Conservation (phyloP, 768 basidiomycete genomes). For the Astraeus odoratus region DNA sequence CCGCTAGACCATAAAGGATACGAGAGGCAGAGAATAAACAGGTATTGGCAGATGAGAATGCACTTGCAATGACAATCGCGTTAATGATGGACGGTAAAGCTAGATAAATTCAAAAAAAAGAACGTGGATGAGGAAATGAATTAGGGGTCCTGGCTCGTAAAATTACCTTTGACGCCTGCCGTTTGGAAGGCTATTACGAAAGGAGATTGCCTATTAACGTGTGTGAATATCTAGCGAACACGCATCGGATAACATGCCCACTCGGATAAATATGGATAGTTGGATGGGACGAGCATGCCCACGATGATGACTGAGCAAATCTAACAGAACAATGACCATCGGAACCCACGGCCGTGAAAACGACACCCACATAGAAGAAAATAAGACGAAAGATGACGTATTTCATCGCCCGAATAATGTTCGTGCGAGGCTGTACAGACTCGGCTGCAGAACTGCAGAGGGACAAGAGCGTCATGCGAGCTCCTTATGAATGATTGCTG, state of each 20-base stretch:
- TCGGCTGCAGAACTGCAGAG: constrained; percentile 61
- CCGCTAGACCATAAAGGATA: constrained; percentile 30
- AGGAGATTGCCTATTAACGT: constrained; percentile 56
- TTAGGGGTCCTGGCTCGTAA: no score
- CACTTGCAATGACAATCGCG: constrained; percentile 61
- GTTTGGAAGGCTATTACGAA: constrained; percentile 77
- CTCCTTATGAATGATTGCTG: constrained; percentile 10
- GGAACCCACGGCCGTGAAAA: background rate
- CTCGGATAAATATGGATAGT: constrained; percentile 47
- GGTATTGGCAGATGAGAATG: constrained; percentile 65
- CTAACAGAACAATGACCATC: constrained; percentile 7
- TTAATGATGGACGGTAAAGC: constrained; percentile 67
- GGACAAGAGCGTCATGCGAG: constrained; percentile 4
- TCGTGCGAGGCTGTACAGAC: constrained; percentile 69
- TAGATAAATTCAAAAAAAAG: no score
- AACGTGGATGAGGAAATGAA: background rate
- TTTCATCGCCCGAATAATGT: constrained; percentile 69
- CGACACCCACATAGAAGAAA: constrained; percentile 14
- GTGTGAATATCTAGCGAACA: background rate
- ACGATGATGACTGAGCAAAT: constrained; percentile 38
- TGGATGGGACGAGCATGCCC: constrained; percentile 73
- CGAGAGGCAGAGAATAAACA: constrained; percentile 34
- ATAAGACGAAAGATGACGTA: constrained; percentile 78
- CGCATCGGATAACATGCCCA: constrained; percentile 10
- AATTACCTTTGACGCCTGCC: constrained; percentile 60